Evolutionary conservation across 305 asterid species (phyloP), one percentile per base, ranked within the genome.

Genomic region (Stenogyne calaminthoides): DNA sequence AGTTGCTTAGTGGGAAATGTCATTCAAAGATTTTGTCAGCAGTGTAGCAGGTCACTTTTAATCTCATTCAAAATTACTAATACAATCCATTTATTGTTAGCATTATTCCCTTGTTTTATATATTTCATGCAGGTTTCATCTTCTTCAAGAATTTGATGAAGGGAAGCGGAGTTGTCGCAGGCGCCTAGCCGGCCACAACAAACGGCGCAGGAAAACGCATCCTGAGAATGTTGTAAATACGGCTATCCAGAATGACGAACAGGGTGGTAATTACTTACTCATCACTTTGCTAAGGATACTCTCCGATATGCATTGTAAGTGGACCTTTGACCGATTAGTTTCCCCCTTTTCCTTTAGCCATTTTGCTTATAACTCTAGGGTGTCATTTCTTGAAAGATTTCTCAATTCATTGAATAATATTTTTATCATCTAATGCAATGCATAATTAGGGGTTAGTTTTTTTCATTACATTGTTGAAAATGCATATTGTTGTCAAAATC

Each of bases 141-240:
- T 70, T 81, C 98, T 94, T 60, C 89, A 88, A 86, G 99, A 94
- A 82, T 94, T 94, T 85, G 99, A 94, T 78, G 99, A 94, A 85
- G 99, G 96, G 76, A 94, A 90, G 77, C 80, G 98, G 62, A 94
- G 99, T 84, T 91, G 99, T 76, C 97, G 99, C n/a, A 87, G 96
- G 84, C 95, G 99, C 72, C 80, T 91, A 72, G 99, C 99, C 15
- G 99, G 99, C 32, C 97, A 94, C 76, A 94, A 94, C 71, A 86
- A 84, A 73, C 78, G 99, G 52, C 78, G 99, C 67, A 85, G 99
- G 83, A 94, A 94, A 87, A 88, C 97, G 9, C 93, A 87, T 77
- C 98, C 98, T 6, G 96, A 95, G 83, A 95, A 72, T 70, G 84
- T 76, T 37, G 80, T 80, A 15, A 81, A 66, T 79, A 83, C 88